Evolutionary conservation across 805 yeast genomes (phyloP).

Genomic region (Lipomyces spencermartinsiae): DNA sequence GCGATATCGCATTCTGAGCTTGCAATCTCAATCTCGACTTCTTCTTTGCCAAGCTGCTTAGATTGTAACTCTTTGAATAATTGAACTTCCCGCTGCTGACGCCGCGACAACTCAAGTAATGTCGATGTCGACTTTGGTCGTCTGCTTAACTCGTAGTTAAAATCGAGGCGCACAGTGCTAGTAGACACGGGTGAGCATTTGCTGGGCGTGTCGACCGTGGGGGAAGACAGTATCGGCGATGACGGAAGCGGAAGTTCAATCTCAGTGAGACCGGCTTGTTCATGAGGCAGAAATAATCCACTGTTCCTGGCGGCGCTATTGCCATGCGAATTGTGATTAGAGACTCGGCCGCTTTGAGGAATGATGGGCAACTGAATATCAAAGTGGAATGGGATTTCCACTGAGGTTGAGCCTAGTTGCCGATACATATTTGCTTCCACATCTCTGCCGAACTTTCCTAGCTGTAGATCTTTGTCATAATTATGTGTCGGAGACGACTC

Average conservation of each 20-base stretch:
- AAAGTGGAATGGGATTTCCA: not conserved
- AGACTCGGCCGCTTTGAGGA: not conserved
- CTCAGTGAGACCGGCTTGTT: not conserved
- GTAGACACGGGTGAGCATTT: not conserved
- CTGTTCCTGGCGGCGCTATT: not conserved
- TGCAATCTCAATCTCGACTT: not conserved
- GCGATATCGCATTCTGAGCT: not conserved
- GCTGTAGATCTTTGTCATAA: not conserved
- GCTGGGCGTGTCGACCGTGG: not conserved
- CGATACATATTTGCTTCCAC: not conserved
- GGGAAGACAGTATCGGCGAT: not conserved
- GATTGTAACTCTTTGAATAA: not conserved
- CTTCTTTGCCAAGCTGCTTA: not conserved
- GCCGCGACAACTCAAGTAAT: not conserved
- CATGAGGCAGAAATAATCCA: not conserved
- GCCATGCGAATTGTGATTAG: not conserved
- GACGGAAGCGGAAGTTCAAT: not conserved
- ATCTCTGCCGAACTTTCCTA: not conserved
- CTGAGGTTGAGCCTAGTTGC: not conserved
- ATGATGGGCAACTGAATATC: not conserved
- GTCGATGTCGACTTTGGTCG: not conserved
- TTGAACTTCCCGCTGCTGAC: not conserved
- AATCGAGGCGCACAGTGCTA: not conserved
- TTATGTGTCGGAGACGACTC: not conserved
- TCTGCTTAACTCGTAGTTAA: not conserved